Evolutionary conservation across 768 basidiomycete species (phyloP), one percentile per base, ranked within the genome.

Genomic region (Cubamyces sp.): DNA sequence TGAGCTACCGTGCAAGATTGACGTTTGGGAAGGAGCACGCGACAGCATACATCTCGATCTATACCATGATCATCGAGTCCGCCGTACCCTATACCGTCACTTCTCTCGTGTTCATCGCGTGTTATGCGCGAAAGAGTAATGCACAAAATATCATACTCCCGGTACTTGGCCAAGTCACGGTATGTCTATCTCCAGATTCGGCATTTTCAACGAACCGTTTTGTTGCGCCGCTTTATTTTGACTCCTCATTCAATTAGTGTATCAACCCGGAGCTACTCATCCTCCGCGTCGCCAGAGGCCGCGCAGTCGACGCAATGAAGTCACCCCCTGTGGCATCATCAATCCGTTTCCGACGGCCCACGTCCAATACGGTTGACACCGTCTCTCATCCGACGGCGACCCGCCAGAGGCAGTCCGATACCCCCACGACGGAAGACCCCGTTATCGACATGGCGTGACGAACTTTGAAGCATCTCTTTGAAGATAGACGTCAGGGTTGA

Each of bases 31-130:
- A 6, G 3, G 53, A 65, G 11, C 52, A 65, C 55, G 61, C 43
- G 9, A 19, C 25, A 49, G 39, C 58, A 5, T 69, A 69, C 57
- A 52, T 51, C 23, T 59, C 65, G 51, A 66, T 73, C 45, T 68
- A 68, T 30, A 64, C 73, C 40, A 73, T 74, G 67, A 62, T 68
- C 54, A 63, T 73, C 58, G 73, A 73, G 66, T 70, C 47, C 34
- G 68, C 66, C 5, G 39, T 62, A 19, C 68, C 69, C 14, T 72
- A 70, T 42, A 62, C 70, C 26, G 54, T 68, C 59, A 64, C 66
- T 26, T 64, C 65, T 15, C 43, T 72, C 50, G 61, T 70, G 34
- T 69, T 73, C 57, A 61, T 66, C 34, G 58, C 69, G 42, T 58
- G 66, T 28, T 73, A 69, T 37, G 69, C 64, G 3, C 40, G 45